Evolutionary conservation across 257 asterid genomes (phyloP).

Genomic region (Jaltomata sinuosa): DNA sequence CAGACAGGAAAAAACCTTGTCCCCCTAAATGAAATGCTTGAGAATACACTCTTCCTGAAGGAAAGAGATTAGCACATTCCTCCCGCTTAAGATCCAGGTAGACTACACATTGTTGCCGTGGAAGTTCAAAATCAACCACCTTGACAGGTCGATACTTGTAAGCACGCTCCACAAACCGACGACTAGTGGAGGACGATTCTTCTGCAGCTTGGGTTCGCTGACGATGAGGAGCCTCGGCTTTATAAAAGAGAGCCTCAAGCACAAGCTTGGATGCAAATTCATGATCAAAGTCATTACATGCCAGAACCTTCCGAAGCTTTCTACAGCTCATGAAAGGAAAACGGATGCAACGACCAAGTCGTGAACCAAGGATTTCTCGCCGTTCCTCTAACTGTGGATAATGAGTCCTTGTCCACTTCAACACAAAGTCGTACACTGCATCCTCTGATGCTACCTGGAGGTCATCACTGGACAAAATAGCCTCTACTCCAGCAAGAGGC

Average conservation of each 20-base stretch:
- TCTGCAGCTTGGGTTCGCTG: conserved; percentile 59
- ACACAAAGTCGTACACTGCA: conserved; percentile 74
- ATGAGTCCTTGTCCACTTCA: conserved; percentile 70
- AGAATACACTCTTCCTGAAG: conserved; percentile 80
- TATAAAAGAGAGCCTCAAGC: conserved; percentile 69
- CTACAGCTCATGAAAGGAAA: conserved; percentile 78
- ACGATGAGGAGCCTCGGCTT: conserved; percentile 81
- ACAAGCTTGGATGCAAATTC: conserved; percentile 59
- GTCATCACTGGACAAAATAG: conserved; percentile 73
- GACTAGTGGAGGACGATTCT: conserved; percentile 40
- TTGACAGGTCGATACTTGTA: conserved; percentile 85
- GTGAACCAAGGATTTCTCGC: conserved; percentile 53
- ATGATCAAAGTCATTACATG: conserved; percentile 66
- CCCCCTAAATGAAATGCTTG: conserved; percentile 95
- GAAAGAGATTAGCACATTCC: conserved; percentile 58
- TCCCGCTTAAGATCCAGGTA: conserved; percentile 81
- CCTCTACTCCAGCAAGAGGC: conserved; percentile 88
- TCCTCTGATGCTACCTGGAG: conserved; percentile 93
- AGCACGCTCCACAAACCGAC: conserved; percentile 64
- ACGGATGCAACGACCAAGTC: conserved; percentile 62
- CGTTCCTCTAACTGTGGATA: conserved; percentile 57
- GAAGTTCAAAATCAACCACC: conserved; percentile 73
- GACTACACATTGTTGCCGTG: conserved; percentile 82
- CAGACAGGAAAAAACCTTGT: conserved; percentile 85
- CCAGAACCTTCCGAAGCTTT: conserved; percentile 66